Evolutionary conservation across 2,329 filamentous ascomycete species (phyloP).

Genomic region (Harringtonia aguacate): DNA sequence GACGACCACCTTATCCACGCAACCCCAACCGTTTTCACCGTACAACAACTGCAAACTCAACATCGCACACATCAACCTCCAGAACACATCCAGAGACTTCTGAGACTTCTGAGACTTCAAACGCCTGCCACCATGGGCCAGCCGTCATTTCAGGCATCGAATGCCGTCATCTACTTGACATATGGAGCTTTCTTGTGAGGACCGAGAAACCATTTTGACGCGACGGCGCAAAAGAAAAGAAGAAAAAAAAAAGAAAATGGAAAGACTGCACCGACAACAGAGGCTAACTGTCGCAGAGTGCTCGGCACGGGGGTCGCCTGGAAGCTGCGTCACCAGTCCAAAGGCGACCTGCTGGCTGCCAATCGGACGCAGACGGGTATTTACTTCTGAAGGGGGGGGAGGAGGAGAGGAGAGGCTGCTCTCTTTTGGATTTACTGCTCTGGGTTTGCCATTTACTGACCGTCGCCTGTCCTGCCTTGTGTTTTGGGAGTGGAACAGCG

Average conservation of each 20-base stretch:
- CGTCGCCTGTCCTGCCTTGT: constrained; percentile 4
- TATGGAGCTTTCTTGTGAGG: constrained; percentile 66
- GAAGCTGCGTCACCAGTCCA: constrained; percentile 51
- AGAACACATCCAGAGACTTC: too few species aligned
- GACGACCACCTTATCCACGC: background rate
- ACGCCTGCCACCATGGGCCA: constrained; percentile 58
- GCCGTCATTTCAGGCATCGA: constrained; percentile 65
- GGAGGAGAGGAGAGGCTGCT: background rate
- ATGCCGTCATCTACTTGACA: constrained; percentile 73
- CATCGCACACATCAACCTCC: too few species aligned
- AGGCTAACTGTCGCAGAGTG: constrained; percentile 33
- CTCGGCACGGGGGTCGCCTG: constrained; percentile 51
- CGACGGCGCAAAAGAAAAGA: background rate
- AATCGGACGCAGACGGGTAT: constrained; percentile 77
- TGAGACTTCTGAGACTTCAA: too few species aligned
- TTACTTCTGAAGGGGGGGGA: too few species aligned
- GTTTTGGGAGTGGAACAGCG: constrained; percentile 33
- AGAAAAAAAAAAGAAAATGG: background rate
- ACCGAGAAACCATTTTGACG: too few species aligned
- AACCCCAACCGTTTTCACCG: background rate
- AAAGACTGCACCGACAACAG: background rate
- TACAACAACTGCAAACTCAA: too few species aligned
- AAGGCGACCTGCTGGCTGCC: constrained; percentile 60
- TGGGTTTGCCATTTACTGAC: background rate
- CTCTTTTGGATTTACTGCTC: background rate